A percentile compares a stretch with the other conserved stretches of the same genome.
These are phyloP conservation scores for Aspergillus chevalieri DNA, from an alignment of 2,329 filamentous ascomycete genomes.

Conservation along the genomic window DNA sequence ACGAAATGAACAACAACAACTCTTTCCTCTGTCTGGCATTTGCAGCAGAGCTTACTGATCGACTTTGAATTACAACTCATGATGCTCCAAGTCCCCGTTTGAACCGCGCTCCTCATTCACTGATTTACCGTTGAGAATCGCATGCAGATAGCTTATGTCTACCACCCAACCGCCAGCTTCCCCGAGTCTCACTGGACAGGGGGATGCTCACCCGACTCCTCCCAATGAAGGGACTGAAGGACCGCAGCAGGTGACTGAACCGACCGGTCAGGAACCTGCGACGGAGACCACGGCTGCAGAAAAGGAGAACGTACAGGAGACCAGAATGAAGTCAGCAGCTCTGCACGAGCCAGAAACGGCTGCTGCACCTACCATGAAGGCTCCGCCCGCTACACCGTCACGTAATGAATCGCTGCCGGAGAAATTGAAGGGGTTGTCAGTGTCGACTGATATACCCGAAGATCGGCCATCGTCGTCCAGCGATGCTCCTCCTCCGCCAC, in stretches of 20 bases:
- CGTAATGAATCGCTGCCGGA: constrained; percentile 20
- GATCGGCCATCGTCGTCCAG: constrained; percentile 8
- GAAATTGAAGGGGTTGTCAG: constrained; percentile 26
- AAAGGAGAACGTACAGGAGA: constrained; percentile 3
- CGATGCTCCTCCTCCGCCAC: constrained; percentile 41
- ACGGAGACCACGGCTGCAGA: constrained; percentile 15
- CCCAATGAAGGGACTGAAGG: constrained; percentile 14
- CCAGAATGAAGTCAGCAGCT: constrained; percentile 10
- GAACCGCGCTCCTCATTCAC: constrained; percentile 10
- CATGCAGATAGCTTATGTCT: constrained; percentile 43
- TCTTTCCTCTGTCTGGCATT: too few relatives aligned
- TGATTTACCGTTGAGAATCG: constrained; percentile 6
- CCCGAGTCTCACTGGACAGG: constrained; percentile 17
- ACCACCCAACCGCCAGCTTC: constrained; percentile 21
- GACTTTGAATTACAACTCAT: constrained; percentile 5
- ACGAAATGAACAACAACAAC: too few relatives aligned
- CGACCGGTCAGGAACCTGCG: constrained; percentile 13
- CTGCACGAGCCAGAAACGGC: constrained; percentile 1
- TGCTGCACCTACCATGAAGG: constrained; percentile 3
- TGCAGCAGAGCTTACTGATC: too few relatives aligned
- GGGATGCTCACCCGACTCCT: constrained; percentile 15
- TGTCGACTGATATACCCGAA: constrained; percentile 20
- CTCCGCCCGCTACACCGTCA: constrained; percentile 8
- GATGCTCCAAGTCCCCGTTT: constrained; percentile 21
- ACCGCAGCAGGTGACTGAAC: constrained; percentile 16